Evolutionary conservation across 192 early-diverging fungal species (phyloP), one percentile per base, ranked within the genome.

Genomic region (Coemansia javaensis): DNA sequence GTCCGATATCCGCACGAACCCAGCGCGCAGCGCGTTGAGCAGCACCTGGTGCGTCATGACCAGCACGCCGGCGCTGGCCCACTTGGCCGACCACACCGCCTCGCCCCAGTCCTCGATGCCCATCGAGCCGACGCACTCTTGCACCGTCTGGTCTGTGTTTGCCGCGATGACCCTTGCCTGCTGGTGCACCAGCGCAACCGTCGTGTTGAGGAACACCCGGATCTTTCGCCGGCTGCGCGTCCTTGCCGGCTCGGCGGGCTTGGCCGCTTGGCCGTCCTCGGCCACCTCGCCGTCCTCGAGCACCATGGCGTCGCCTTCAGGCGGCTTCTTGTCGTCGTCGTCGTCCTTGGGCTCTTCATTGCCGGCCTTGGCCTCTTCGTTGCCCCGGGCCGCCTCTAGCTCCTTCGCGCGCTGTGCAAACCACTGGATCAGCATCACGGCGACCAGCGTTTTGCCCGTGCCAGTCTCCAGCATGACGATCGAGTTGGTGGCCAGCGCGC

Each of bases 381-480:
- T n/a, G n/a, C n/a, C n/a, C n/a, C n/a, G n/a, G n/a, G 32, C 34
- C n/a, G 47, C 24, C 24, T 31, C 18, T 1, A 16, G 31, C 3
- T 13, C 34, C 5, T 22, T 15, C 14, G 53, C 50, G 15, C 59
- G 63, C 34, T 63, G 59, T 5, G 70, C 63, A 56, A 88, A 80
- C 58, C 91, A 79, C 59, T 87, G 82, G 35, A 96, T 85, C 16
- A 98, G 75, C 80, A 95, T 74, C 40, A 87, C 82, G 2, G 92
- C 81, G 15, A 93, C 86, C 1, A 98, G 69, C 10, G 95, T 98
- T 57, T 98, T 96, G 15, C 95, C 95, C 12, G 84, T 85, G 8
- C 95, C 95, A 0, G 95, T 98, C 59, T 93, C 88, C 46, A 98
- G 68, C 6, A 98, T 86, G 0, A 88, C 86, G 39, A 98, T 88